These are phyloP conservation scores for Verticillium albo-atrum DNA, from an alignment of 2,329 filamentous ascomycete genomes.

Conservation along the genomic window DNA sequence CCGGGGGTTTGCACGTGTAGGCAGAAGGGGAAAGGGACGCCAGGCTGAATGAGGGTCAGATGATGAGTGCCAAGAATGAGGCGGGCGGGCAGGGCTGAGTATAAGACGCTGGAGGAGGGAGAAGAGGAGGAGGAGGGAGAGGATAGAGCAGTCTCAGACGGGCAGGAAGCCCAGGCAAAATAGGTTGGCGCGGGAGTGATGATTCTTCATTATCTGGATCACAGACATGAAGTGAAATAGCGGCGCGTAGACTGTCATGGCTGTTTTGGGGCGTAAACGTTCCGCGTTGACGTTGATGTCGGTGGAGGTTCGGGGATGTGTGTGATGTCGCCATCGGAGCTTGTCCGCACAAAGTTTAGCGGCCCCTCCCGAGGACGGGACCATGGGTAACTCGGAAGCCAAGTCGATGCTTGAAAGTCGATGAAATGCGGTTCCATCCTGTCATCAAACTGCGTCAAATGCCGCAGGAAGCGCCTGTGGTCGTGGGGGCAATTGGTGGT, in stretches of 20 bases:
- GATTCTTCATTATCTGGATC: background rate
- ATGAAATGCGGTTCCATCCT: background rate
- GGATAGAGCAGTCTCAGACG: background rate
- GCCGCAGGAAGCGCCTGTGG: background rate
- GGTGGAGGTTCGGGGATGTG: background rate
- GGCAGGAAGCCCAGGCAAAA: background rate
- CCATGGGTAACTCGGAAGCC: conserved; percentile 1
- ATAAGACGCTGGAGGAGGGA: conserved; percentile 3
- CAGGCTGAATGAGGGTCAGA: conserved; percentile 4
- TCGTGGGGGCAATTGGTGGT: background rate
- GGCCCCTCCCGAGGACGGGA: background rate
- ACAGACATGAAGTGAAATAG: background rate
- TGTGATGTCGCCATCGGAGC: conserved; percentile 22
- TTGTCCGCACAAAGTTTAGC: conserved; percentile 13
- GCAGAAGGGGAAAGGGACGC: background rate
- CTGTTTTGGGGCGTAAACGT: background rate
- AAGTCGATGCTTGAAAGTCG: background rate
- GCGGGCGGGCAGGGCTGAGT: conserved; percentile 5
- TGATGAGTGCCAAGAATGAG: conserved; percentile 12
- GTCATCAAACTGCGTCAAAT: background rate
- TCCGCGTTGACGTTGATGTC: background rate
- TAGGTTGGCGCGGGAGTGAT: background rate
- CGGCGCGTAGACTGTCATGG: background rate
- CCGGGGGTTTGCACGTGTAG: background rate
- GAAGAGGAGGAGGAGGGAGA: conserved; percentile 2